Percentiles rank a stretch among this genome's conserved stretches.
phyloP scores from a whole-genome alignment of 805 yeast species.

The Wickerhamiella galacta region DNA sequence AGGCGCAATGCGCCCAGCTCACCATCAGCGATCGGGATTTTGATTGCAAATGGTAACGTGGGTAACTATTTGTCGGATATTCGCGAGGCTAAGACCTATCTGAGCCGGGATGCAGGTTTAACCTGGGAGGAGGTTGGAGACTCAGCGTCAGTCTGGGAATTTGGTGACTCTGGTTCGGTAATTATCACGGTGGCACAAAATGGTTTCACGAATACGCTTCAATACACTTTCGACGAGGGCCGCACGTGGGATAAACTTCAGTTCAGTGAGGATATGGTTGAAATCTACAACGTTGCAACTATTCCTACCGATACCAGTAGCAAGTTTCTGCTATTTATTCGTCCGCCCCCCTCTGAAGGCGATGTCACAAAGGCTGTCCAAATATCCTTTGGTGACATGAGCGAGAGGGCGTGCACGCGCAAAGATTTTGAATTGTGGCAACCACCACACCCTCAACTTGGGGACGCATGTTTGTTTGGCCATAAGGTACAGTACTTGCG shows the following conservation, averaged over 20 bases:
- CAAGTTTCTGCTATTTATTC: conserved; percentile 50
- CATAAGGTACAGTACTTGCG: conserved; percentile 46
- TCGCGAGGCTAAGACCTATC: conserved; percentile 47
- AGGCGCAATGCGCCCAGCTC: conserved; percentile 76
- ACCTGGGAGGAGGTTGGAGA: conserved; percentile 69
- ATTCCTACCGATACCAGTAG: conserved; percentile 84
- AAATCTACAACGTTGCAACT: conserved; percentile 61
- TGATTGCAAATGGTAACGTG: conserved; percentile 89
- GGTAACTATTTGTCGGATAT: conserved; percentile 40
- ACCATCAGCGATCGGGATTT: conserved; percentile 72
- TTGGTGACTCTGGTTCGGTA: conserved; percentile 86
- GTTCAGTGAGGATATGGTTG: conserved; percentile 41
- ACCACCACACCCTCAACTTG: conserved; percentile 38
- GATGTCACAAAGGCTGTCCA: conserved; percentile 32
- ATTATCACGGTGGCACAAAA: conserved; percentile 50
- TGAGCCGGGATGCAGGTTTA: conserved; percentile 81
- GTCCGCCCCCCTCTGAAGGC: conserved; percentile 29
- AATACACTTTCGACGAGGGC: conserved; percentile 69
- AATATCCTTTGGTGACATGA: conserved; percentile 40
- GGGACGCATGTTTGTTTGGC: conserved; percentile 44
- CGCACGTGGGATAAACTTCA: conserved; percentile 49
- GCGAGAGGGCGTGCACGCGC: conserved; percentile 38
- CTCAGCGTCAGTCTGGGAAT: conserved; percentile 83
- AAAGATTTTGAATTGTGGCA: conserved; percentile 53
- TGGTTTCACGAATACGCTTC: conserved; percentile 39